Conservation (phyloP, 2,329 filamentous ascomycete species). For the Plectosphaerella sp. region DNA sequence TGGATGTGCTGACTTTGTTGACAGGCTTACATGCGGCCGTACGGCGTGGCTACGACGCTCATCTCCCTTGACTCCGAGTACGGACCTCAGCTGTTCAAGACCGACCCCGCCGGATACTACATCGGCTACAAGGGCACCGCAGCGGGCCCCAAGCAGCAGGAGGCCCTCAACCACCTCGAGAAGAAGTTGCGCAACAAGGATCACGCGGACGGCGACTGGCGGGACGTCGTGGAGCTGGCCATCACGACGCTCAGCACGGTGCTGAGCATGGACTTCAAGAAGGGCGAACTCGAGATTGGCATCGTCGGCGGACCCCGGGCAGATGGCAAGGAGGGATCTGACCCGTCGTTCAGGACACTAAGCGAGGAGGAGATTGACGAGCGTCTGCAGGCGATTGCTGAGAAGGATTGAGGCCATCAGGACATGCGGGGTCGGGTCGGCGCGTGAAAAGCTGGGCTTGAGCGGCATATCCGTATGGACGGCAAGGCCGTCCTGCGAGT, state of each 20-base stretch:
- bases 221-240: constrained; percentile 94
- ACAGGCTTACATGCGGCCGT: constrained; percentile 91
- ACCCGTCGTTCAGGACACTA: constrained; percentile 77
- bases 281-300: constrained; percentile 96
- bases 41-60: constrained; percentile 91
- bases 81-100: constrained; percentile 96
- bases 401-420: constrained; percentile 75
- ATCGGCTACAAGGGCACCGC: constrained; percentile 98
- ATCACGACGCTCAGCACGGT: constrained; percentile 95
- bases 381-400: constrained; percentile 92
- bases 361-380: constrained; percentile 99
- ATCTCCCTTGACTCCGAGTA: constrained; percentile 90
- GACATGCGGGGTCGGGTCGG: neutral
- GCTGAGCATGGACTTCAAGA: constrained; percentile 99
- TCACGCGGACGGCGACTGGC: constrained; percentile 84
- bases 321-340: constrained; percentile 79
- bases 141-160: constrained; percentile 96
- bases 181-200: constrained; percentile 99
- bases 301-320: constrained; percentile 84
- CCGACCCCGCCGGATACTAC: constrained; percentile 96
- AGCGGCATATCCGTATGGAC: constrained; percentile 6
- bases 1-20: constrained; percentile 17
- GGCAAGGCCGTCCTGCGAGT: constrained; percentile 3
- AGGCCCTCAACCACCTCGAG: constrained; percentile 96
- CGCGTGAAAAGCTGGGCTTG: constrained; percentile 5